A percentile compares a stretch with the other conserved stretches of the same genome.
phyloP scores from a whole-genome alignment of 139 green algal species.

The Ostreobium quekettii region DNA sequence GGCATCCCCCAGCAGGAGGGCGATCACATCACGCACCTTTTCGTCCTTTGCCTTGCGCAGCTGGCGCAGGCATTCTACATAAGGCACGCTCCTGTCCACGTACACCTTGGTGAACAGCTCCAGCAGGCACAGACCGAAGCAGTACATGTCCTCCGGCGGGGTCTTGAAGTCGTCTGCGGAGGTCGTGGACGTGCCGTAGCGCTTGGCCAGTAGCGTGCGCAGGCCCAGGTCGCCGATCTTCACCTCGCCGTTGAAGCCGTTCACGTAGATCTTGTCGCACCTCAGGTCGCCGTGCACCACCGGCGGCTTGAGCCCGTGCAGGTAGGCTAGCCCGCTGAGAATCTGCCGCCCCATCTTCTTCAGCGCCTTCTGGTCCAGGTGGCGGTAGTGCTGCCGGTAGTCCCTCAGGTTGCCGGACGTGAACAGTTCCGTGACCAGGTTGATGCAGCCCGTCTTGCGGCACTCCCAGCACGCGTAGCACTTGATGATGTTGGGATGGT shows the following conservation, averaged over 20 bases:
- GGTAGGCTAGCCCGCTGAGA: conserved; percentile 72
- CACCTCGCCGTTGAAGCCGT: conserved; percentile 83
- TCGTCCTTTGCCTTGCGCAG: conserved; percentile 17
- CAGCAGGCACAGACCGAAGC: conserved; percentile 93
- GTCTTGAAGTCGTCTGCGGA: not conserved
- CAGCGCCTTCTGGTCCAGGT: conserved; percentile 51
- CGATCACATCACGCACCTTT: conserved; percentile 5
- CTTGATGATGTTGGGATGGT: conserved; percentile 86
- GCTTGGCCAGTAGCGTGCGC: conserved; percentile 66
- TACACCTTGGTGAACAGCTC: conserved; percentile 77
- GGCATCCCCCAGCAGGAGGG: not conserved
- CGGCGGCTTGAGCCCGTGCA: conserved; percentile 77
- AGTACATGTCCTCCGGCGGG: conserved; percentile 81
- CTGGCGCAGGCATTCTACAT: not conserved
- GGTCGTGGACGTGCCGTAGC: conserved; percentile 26
- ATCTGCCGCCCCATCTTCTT: conserved; percentile 83
- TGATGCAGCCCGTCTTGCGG: conserved; percentile 58
- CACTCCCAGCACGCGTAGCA: conserved; percentile 77
- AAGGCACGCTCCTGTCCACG: not conserved
- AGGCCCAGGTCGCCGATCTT: conserved; percentile 92
- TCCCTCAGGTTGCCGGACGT: conserved; percentile 81
- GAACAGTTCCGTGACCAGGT: conserved; percentile 92
- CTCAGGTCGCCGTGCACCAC: conserved; percentile 94
- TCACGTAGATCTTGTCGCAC: conserved; percentile 92
- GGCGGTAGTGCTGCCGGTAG: conserved; percentile 70